phyloP scores from a whole-genome alignment of 179 eudicot species.

The Carnegiea gigantea region DNA sequence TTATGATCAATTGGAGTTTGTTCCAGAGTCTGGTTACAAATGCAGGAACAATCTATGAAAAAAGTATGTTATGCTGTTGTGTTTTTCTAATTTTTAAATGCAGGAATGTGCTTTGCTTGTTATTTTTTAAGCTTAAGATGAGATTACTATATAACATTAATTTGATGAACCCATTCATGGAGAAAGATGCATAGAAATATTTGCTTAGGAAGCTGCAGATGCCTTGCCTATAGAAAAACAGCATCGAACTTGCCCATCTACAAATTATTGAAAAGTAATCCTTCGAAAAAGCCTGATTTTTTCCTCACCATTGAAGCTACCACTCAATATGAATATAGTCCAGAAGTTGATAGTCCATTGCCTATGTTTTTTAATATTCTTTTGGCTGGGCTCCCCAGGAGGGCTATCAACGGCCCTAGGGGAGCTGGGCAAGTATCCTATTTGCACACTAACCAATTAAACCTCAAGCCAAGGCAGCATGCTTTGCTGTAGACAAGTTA shows the following conservation, averaged over 20 bases:
- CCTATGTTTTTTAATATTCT: too few relatives aligned
- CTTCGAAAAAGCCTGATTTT: not conserved
- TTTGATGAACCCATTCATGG: not conserved
- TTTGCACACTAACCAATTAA: too few relatives aligned
- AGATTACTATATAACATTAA: not conserved
- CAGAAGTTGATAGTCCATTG: too few relatives aligned
- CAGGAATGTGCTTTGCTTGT: constrained; percentile 13
- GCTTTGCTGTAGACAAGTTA: too few relatives aligned
- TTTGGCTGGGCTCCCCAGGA: too few relatives aligned
- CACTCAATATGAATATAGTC: constrained; percentile 3
- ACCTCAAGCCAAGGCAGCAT: too few relatives aligned
- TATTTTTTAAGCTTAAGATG: not conserved
- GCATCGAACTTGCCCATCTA: not conserved
- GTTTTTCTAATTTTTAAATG: too few relatives aligned
- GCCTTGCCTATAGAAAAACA: not conserved
- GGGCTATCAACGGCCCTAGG: too few relatives aligned
- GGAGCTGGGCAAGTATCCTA: too few relatives aligned
- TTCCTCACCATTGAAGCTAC: constrained; percentile 12
- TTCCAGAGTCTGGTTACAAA: not conserved
- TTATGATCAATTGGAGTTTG: not conserved
- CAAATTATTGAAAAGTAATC: not conserved
- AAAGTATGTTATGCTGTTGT: too few relatives aligned
- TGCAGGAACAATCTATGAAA: not conserved
- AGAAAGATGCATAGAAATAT: not conserved
- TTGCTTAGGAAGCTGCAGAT: not conserved